Evolutionary conservation across 116 monocot species (phyloP).

Genomic region (Trichopus zeylanicus): DNA sequence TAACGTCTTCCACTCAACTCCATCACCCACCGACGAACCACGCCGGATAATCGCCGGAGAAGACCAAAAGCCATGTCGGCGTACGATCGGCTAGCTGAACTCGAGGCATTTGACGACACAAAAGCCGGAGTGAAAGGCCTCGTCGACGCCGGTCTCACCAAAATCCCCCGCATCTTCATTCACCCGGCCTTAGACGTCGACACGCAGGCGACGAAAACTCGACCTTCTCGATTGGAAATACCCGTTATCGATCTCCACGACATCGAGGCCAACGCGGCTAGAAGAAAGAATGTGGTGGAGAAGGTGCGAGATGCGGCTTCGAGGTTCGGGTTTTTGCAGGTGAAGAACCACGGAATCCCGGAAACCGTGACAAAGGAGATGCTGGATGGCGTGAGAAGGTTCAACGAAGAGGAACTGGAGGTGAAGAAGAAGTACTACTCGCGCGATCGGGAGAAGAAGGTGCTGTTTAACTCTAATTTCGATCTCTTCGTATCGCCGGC

Average conservation of each 20-base stretch:
- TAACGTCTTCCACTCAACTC: too few relatives aligned
- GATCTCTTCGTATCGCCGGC: conserved; percentile 25
- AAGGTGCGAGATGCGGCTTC: conserved; percentile 13
- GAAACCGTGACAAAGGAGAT: conserved; percentile 9
- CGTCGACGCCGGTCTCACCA: conserved; percentile 34
- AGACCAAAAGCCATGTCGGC: too few relatives aligned
- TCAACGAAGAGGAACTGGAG: conserved; percentile 26
- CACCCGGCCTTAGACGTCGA: not conserved
- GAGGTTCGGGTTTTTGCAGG: conserved; percentile 51
- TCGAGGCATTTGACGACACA: conserved; percentile 24
- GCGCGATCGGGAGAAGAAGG: conserved; percentile 21
- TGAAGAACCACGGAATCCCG: conserved; percentile 37
- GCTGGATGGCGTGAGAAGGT: conserved; percentile 17
- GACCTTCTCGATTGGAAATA: not conserved
- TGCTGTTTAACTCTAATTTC: conserved; percentile 35
- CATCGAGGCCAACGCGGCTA: not conserved
- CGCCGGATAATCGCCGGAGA: too few relatives aligned
- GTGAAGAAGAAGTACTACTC: conserved; percentile 31
- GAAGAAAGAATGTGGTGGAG: not conserved
- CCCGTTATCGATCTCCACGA: conserved; percentile 23
- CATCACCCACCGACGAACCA: too few relatives aligned
- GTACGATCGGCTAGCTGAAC: conserved; percentile 31
- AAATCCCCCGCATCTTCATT: conserved; percentile 39
- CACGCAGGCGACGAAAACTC: not conserved
- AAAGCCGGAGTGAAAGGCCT: conserved; percentile 37